Evolutionary conservation across 495 filamentous ascomycete genomes (phyloP), one percentile per base, ranked within the genome.

Genomic region (Xylaria nigripes): DNA sequence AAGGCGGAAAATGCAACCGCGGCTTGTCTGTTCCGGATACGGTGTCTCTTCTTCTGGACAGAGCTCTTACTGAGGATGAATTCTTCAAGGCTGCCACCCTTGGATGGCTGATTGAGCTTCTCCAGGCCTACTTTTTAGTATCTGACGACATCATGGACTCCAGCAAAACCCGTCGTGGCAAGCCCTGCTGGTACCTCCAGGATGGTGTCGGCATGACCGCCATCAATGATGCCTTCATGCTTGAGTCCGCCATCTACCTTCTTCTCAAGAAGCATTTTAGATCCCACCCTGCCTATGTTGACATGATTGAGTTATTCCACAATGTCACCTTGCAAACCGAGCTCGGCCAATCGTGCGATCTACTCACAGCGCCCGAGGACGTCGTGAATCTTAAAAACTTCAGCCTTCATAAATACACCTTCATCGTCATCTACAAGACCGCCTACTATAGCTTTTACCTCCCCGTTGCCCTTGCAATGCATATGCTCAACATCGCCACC

Each of bases 401-500:
- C 81, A 86, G 81, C 69, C 76, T 95, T 71, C 81, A 93, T 59
- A 98, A 97, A 77, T 95, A 95, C 79, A 85, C 77, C 68, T 98
- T 97, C 79, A 98, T 98, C 67, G 93, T 98, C 70, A 88, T 91
- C 72, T 96, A 90, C 83, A 98, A 98, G 81, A 98, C 94, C 25
- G 94, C 93, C 34, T 98, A 92, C 75, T 98, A 98, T 78, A 88
- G 82, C 65, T 98, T 98, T 81, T 97, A 97, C 76, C 86, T 98
- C 0, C 93, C 93, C 34, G 90, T 98, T n/a, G 92, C 89, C 6
- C 79, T 96, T 25, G 87, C 94, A 0, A 74, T 98, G 59, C 74
- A 87, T 73, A 83, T 88, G 68, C 79, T 91, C 60, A 82, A 88
- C 55, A 72, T 88, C 34, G 94, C 92, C 9, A 90, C 87, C 10